Conservation (phyloP, 768 basidiomycete species). For the Mycena albidolilacea region DNA sequence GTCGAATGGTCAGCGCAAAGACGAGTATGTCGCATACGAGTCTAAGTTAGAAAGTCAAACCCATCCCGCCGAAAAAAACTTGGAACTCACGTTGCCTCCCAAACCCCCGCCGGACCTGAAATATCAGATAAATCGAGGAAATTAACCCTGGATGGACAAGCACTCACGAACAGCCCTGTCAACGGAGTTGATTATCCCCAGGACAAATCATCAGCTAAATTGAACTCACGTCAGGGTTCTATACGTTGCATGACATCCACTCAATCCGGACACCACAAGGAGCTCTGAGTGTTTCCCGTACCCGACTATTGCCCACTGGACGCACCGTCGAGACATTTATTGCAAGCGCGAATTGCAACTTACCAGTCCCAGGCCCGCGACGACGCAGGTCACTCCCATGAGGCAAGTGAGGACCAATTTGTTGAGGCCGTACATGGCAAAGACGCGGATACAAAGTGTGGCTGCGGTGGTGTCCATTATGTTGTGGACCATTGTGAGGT, state of each 20-base stretch:
- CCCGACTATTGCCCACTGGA: background rate
- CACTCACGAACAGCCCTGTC: background rate
- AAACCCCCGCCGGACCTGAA: background rate
- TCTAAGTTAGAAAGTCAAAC: background rate
- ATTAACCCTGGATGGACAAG: background rate
- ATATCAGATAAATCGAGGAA: background rate
- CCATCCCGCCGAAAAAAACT: background rate
- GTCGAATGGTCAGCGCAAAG: background rate
- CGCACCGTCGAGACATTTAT: background rate
- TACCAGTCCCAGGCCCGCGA: background rate
- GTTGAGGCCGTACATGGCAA: slow-evolving; percentile 1
- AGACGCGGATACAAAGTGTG: background rate
- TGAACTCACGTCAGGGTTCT: background rate
- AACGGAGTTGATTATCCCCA: background rate
- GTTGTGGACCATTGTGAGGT: background rate
- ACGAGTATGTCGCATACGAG: background rate
- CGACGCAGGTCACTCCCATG: background rate
- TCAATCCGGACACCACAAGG: background rate
- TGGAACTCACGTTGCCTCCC: background rate
- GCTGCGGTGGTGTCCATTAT: background rate
- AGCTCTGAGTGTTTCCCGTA: background rate
- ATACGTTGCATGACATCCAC: background rate
- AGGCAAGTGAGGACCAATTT: background rate
- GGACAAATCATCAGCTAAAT: background rate
- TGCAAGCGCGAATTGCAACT: background rate